Evolutionary conservation across 805 yeast species (phyloP), one percentile per base, ranked within the genome.

Genomic region (Starmerella stigmatis): DNA sequence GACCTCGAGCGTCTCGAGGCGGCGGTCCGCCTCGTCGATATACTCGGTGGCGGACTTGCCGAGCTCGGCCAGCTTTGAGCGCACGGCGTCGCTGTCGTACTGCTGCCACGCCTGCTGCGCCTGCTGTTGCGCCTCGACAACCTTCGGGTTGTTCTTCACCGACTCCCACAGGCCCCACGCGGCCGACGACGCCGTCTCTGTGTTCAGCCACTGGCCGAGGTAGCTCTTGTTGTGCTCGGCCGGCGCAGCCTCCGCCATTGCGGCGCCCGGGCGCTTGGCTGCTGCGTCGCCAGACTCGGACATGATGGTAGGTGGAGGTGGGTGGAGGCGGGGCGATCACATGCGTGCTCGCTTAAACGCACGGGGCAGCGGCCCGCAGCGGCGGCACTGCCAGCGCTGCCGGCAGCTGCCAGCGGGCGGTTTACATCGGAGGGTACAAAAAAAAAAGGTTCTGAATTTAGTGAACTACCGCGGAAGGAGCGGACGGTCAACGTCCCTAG

Each of bases 1-100:
- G 42, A 72, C 73, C 60, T 88, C 96, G 7, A 85, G 78, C 43
- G 69, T 68, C 54, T 83, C 94, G 37, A 88, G 67, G 53, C 78
- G 79, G 51, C 74, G 65, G 60, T 86, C 96, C 49, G 88, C 69
- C 7, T 75, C 73, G 50, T 84, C 88, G 41, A 86, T 66, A 42
- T 73, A 75, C 37, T 70, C 71, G 53, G 81, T 85, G 7, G 86
- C 78, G 50, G 68, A 63, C 37, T 48, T 57, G 51, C 60, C 63
- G 49, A 57, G 52, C 30, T 57, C 57, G n/a, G 51, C 47, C 33
- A 67, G 55, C 61, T 57, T 56, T 22, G 56, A 51, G 26, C 64
- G 53, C 39, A 55, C 29, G 28, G 31, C 40, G 46, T 41, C 55
- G 12, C 25, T 15, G 42, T 51, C 54, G 31, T 46, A 51, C 28